Percentiles rank a stretch among this genome's conserved stretches.
Evolutionary conservation across 2,329 filamentous ascomycete species (phyloP).

Genomic region (Claviceps quebecensis): DNA sequence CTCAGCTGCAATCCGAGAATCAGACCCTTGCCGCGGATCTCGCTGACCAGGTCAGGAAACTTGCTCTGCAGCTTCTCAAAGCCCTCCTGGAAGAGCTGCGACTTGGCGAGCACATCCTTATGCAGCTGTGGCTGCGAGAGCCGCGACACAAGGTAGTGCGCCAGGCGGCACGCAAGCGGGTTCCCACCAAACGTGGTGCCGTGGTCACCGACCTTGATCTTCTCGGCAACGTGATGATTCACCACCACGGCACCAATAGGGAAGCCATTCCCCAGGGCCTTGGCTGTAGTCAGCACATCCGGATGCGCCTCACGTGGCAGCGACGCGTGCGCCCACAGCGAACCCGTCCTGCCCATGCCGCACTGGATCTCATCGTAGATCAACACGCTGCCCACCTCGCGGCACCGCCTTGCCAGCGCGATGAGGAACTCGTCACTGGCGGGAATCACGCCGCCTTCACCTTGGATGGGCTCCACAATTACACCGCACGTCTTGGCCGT

Average conservation of each 20-base stretch:
- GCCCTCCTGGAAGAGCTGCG: constrained; percentile 31
- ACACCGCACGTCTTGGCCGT: constrained; percentile 84
- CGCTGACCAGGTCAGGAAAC: constrained; percentile 57
- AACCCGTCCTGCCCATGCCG: constrained; percentile 74
- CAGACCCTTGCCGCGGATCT: constrained; percentile 70
- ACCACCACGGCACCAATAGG: constrained; percentile 64
- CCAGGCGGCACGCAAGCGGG: constrained; percentile 70
- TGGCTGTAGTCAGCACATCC: constrained; percentile 86
- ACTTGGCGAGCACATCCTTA: constrained; percentile 53
- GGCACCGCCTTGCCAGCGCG: constrained; percentile 72
- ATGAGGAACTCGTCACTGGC: constrained; percentile 71
- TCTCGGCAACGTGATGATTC: constrained; percentile 25
- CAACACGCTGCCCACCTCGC: constrained; percentile 73
- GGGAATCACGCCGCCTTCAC: constrained; percentile 82
- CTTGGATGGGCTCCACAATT: constrained; percentile 93
- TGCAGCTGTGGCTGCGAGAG: constrained; percentile 61
- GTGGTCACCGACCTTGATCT: constrained; percentile 56
- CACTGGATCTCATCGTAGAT: constrained; percentile 98
- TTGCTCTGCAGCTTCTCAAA: constrained; percentile 32
- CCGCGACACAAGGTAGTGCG: constrained; percentile 70
- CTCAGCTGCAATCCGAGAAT: constrained; percentile 78
- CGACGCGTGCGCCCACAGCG: constrained; percentile 73
- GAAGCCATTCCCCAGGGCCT: constrained; percentile 92
- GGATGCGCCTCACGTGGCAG: constrained; percentile 73
- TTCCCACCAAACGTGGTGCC: constrained; percentile 93